These are phyloP conservation scores for Prunus armeniaca DNA, from an alignment of 306 rosid species.

Conservation along the genomic window DNA sequence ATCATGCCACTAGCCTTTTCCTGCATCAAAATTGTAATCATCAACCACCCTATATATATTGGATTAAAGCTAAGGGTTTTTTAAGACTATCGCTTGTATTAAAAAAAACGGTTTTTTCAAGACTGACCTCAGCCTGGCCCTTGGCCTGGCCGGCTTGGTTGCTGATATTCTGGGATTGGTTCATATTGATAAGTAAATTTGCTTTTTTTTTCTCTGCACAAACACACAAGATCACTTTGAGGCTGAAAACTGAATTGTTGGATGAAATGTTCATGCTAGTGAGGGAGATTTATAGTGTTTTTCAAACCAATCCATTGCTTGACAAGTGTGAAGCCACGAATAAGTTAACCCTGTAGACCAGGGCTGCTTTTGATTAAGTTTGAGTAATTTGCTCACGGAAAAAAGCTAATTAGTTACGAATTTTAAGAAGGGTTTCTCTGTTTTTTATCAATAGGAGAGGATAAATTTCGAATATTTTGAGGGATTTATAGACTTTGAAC, in stretches of 20 bases:
- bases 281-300: constrained; percentile 13
- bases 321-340: background rate
- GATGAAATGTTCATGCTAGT: background rate
- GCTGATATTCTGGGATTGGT: constrained; percentile 28
- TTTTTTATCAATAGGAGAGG: too few relatives aligned
- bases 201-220: background rate
- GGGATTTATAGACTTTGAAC: too few relatives aligned
- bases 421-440: background rate
- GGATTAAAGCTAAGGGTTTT: too few relatives aligned
- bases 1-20: constrained; percentile 39
- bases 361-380: constrained; percentile 1
- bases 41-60: background rate
- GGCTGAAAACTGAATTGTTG: background rate
- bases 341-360: constrained; percentile 1
- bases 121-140: constrained; percentile 32
- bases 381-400: background rate
- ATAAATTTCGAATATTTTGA: too few relatives aligned
- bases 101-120: too few relatives aligned
- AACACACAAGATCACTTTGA: background rate
- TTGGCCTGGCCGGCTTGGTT: constrained; percentile 41
- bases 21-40: constrained; percentile 21
- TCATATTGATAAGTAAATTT: constrained; percentile 27
- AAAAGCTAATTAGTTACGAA: background rate
- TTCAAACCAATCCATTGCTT: background rate
- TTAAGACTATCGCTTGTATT: background rate